Conservation (phyloP, 1,284 basidiomycete genomes). For the Abortiporus biennis region DNA sequence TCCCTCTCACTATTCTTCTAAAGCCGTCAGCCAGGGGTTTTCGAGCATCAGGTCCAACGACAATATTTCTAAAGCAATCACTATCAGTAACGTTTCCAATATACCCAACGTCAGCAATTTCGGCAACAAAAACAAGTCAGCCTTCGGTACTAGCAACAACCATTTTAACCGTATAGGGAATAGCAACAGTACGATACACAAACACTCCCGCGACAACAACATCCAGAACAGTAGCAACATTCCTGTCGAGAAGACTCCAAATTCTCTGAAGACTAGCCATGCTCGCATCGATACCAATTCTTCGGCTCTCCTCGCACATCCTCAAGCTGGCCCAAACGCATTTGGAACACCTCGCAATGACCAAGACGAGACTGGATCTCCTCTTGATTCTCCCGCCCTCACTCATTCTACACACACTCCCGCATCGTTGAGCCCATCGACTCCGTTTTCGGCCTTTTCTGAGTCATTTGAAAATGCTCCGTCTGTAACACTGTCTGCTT, state of each 20-base stretch:
- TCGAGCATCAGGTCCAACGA: not conserved
- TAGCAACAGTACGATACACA: slow-evolving; percentile 7
- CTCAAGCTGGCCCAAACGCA: too few species aligned
- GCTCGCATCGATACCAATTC: slow-evolving; percentile 13
- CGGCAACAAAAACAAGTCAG: slow-evolving; percentile 8
- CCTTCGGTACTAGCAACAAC: slow-evolving; percentile 7
- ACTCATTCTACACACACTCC: slow-evolving; percentile 31
- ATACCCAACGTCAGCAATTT: not conserved
- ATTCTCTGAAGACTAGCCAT: slow-evolving; percentile 6
- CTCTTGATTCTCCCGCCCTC: slow-evolving; percentile 29
- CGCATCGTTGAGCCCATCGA: slow-evolving; percentile 29
- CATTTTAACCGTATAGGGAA: slow-evolving; percentile 9
- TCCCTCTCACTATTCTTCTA: slow-evolving; percentile 20
- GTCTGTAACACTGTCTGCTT: not conserved
- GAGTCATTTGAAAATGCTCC: slow-evolving; percentile 23
- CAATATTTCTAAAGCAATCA: slow-evolving; percentile 6
- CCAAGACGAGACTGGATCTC: slow-evolving; percentile 23
- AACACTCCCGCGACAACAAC: slow-evolving; percentile 10
- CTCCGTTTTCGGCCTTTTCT: slow-evolving; percentile 31
- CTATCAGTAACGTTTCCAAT: too few species aligned
- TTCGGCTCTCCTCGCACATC: slow-evolving; percentile 13
- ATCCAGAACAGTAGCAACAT: not conserved
- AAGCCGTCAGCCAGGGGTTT: slow-evolving; percentile 5
- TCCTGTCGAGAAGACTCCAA: not conserved
- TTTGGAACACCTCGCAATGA: too few species aligned